A percentile compares a stretch with the other conserved stretches of the same genome.
Conservation (phyloP, 371 early-diverging fungal species). For the Lichtheimia corymbifera region DNA sequence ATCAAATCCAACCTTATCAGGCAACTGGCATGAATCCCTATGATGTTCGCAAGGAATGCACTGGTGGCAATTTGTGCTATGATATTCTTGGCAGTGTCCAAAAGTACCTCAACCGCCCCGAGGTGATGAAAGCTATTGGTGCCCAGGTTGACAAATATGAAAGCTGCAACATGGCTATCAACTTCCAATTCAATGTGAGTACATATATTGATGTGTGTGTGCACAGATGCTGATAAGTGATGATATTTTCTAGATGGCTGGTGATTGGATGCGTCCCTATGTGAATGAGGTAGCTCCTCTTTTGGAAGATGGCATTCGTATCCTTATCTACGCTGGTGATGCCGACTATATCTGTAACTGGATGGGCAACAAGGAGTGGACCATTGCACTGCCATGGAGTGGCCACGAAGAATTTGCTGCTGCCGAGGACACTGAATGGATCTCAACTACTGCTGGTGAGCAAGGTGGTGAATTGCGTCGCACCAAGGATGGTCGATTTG, state of each 20-base stretch:
- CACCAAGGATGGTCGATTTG: constrained; percentile 56
- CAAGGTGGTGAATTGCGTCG: constrained; percentile 74
- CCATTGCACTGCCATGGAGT: constrained; percentile 77
- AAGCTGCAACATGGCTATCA: constrained; percentile 76
- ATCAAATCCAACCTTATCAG: constrained; percentile 60
- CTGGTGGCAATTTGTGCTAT: constrained; percentile 70
- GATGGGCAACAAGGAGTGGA: constrained; percentile 92
- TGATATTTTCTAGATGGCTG: constrained; percentile 51
- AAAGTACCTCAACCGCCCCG: constrained; percentile 70
- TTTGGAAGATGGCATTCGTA: constrained; percentile 78
- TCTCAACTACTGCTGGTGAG: constrained; percentile 22
- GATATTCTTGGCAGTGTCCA: constrained; percentile 77
- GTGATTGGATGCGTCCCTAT: constrained; percentile 90
- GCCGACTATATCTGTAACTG: constrained; percentile 89
- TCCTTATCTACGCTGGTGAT: constrained; percentile 86
- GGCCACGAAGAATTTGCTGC: constrained; percentile 66
- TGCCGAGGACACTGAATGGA: constrained; percentile 58
- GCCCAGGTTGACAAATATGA: constrained; percentile 62
- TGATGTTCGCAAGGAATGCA: constrained; percentile 53
- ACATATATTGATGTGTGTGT: constrained; percentile 51
- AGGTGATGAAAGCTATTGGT: constrained; percentile 74
- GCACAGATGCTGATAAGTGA: constrained; percentile 63
- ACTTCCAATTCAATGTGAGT: constrained; percentile 56
- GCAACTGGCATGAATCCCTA: constrained; percentile 72
- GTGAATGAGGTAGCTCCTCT: constrained; percentile 68